phyloP scores from a whole-genome alignment of 2,329 filamentous ascomycete genomes.

The Trichoderma arundinaceum region DNA sequence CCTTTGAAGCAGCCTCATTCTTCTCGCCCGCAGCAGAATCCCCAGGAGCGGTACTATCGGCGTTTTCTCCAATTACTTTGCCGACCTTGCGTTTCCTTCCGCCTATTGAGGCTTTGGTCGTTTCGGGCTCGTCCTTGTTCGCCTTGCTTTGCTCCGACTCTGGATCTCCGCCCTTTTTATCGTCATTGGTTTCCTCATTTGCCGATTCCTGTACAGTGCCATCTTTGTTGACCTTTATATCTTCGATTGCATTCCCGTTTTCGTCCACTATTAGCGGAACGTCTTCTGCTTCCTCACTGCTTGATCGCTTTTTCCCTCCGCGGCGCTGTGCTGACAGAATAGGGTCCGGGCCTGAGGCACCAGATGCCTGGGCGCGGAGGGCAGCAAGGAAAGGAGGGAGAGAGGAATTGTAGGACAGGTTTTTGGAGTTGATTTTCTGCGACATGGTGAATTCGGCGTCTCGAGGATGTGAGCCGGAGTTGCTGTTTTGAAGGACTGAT shows the following conservation, averaged over 20 bases:
- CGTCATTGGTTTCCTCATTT: slow-evolving; percentile 36
- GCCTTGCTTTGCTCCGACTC: slow-evolving; percentile 43
- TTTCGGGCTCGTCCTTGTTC: slow-evolving; percentile 37
- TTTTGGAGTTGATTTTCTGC: slow-evolving; percentile 71
- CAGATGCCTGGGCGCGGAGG: slow-evolving; percentile 59
- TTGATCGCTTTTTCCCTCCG: slow-evolving; percentile 60
- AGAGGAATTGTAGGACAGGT: slow-evolving; percentile 67
- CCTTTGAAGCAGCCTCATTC: slow-evolving; percentile 30
- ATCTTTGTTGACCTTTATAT: slow-evolving; percentile 53
- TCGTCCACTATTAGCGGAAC: slow-evolving; percentile 77
- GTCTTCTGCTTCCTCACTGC: slow-evolving; percentile 76
- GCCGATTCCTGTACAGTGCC: slow-evolving; percentile 48
- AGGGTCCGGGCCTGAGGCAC: slow-evolving; percentile 58
- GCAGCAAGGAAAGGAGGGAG: slow-evolving; percentile 66
- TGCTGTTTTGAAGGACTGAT: not conserved
- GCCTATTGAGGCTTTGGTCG: slow-evolving; percentile 41
- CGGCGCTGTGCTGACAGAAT: slow-evolving; percentile 57
- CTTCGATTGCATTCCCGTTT: slow-evolving; percentile 64
- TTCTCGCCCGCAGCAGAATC: slow-evolving; percentile 31
- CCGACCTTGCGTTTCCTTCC: slow-evolving; percentile 61
- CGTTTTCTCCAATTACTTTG: slow-evolving; percentile 45
- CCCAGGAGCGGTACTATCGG: slow-evolving; percentile 37
- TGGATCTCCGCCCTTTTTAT: slow-evolving; percentile 41
- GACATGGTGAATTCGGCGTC: slow-evolving; percentile 46
- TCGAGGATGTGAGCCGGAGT: not conserved